Conservation (phyloP, 1,284 basidiomycete species). For the Phlebopus sp. region DNA sequence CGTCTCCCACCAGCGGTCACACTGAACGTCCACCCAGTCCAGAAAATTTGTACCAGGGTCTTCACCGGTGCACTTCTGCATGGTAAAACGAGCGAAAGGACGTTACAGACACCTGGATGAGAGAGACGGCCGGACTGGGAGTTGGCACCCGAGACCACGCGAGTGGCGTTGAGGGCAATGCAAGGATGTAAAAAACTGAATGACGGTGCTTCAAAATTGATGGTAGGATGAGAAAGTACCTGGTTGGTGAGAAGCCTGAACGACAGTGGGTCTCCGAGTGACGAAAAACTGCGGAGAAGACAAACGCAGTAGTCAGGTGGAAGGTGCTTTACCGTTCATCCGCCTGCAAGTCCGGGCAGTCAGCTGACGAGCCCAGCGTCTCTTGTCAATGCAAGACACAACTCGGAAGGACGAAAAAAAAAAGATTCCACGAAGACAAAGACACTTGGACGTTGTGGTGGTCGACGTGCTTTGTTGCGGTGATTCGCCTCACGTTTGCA, state of each 20-base stretch:
- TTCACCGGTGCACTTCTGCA: slow-evolving; percentile 3
- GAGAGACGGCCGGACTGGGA: not conserved
- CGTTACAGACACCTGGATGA: not conserved
- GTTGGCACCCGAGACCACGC: not conserved
- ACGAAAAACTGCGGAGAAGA: not conserved
- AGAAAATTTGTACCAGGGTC: slow-evolving; percentile 1
- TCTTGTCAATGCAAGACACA: not conserved
- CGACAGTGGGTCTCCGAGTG: not conserved
- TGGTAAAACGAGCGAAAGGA: slow-evolving; percentile 1
- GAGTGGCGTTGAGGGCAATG: not conserved
- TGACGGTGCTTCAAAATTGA: not conserved
- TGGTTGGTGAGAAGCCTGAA: not conserved
- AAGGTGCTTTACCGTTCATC: not conserved
- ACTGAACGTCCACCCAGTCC: slow-evolving; percentile 6
- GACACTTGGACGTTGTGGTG: not conserved
- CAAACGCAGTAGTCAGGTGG: not conserved
- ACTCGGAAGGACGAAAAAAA: not conserved
- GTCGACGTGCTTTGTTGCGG: not conserved
- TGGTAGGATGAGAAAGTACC: not conserved
- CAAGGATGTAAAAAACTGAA: not conserved
- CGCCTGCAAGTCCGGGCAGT: not conserved
- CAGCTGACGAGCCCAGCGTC: not conserved
- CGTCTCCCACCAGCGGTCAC: slow-evolving; percentile 15
- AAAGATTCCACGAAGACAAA: not conserved
- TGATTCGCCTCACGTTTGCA: not conserved